phyloP scores from a whole-genome alignment of 305 asterid genomes.

The Rubia peregrina region DNA sequence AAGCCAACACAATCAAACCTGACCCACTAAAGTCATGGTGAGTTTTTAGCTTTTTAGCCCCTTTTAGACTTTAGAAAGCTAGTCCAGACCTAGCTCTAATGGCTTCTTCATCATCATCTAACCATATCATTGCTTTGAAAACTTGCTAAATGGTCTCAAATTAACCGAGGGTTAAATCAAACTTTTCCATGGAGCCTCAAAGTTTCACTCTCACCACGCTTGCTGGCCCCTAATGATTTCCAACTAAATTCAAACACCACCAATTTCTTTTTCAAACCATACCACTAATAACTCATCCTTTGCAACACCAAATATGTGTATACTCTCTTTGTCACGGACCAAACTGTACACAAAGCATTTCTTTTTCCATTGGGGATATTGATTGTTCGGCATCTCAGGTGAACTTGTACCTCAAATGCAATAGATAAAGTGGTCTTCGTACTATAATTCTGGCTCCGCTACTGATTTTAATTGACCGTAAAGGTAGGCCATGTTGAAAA shows the following conservation, averaged over 20 bases:
- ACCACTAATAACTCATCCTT: constrained; percentile 15
- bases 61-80: constrained; percentile 42
- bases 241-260: constrained; percentile 8
- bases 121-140: constrained; percentile 2
- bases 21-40: constrained; percentile 49
- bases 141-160: constrained; percentile 14
- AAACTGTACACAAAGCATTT: neutral
- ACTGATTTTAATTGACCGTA: neutral
- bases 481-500: neutral
- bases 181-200: constrained; percentile 17
- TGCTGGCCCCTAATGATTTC: constrained; percentile 16
- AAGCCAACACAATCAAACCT: constrained; percentile 42
- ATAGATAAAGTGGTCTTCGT: no score
- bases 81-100: constrained; percentile 22
- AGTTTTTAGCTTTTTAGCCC: constrained; percentile 26
- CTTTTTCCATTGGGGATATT: neutral
- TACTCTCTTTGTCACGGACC: neutral
- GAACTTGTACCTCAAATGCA: no score
- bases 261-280: neutral
- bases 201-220: constrained; percentile 14
- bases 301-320: neutral
- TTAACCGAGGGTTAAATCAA: constrained; percentile 5
- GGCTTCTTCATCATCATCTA: constrained; percentile 27
- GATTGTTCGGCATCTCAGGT: no score
- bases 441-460: neutral